Evolutionary conservation across 2,329 filamentous ascomycete genomes (phyloP).

Genomic region (Chaetomiaceae sp.): DNA sequence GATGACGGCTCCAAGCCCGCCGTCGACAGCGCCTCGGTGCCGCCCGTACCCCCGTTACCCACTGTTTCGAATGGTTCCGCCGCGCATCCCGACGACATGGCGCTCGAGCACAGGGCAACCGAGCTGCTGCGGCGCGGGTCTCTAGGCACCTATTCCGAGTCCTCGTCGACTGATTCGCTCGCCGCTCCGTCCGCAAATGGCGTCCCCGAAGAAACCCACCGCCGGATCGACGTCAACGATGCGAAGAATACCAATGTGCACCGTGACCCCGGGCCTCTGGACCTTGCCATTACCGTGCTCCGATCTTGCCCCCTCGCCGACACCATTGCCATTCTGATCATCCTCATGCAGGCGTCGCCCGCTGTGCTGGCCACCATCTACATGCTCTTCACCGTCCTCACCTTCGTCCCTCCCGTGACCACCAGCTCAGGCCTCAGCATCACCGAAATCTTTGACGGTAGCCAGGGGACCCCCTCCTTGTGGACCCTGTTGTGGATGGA

Average conservation of each 20-base stretch:
- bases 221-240: slow-evolving; percentile 66
- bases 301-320: slow-evolving; percentile 87
- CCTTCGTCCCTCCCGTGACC: slow-evolving; percentile 80
- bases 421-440: slow-evolving; percentile 76
- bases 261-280: slow-evolving; percentile 67
- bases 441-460: slow-evolving; percentile 86
- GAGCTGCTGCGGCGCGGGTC: slow-evolving; percentile 44
- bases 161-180: slow-evolving; percentile 50
- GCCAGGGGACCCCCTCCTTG: slow-evolving; percentile 78
- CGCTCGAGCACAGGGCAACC: slow-evolving; percentile 39
- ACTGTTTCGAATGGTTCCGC: slow-evolving; percentile 37
- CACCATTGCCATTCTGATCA: slow-evolving; percentile 93
- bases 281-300: slow-evolving; percentile 80
- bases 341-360: slow-evolving; percentile 87
- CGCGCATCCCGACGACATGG: slow-evolving; percentile 36
- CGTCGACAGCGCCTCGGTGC: slow-evolving; percentile 26
- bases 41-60: slow-evolving; percentile 30
- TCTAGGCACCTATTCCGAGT: slow-evolving; percentile 52
- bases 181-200: slow-evolving; percentile 32
- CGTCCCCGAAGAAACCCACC: slow-evolving; percentile 45
- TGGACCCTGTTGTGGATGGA: slow-evolving; percentile 83
- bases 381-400: slow-evolving; percentile 86
- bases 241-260: slow-evolving; percentile 65
- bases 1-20: slow-evolving; percentile 33
- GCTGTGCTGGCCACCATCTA: slow-evolving; percentile 85